A percentile compares a stretch with the other conserved stretches of the same genome.
phyloP scores from a whole-genome alignment of 2,329 filamentous ascomycete species.

The Monilinia laxa region DNA sequence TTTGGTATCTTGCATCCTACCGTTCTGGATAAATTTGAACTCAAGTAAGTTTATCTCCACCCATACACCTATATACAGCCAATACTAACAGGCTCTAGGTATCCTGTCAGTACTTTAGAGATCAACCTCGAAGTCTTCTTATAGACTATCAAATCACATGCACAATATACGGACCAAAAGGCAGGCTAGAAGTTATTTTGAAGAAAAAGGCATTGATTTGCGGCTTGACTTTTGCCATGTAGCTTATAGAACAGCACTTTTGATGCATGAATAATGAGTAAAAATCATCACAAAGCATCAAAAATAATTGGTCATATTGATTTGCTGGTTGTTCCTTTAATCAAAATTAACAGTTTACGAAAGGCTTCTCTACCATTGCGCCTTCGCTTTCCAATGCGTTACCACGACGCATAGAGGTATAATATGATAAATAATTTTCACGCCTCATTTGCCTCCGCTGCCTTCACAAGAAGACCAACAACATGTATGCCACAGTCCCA shows the following conservation, averaged over 20 bases:
- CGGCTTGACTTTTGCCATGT: slow-evolving; percentile 6
- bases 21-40: slow-evolving; percentile 89
- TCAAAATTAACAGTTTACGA: neutral
- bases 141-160: slow-evolving; percentile 45
- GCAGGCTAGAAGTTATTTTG: neutral
- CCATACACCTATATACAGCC: neutral
- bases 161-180: neutral
- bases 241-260: slow-evolving; percentile 28
- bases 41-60: slow-evolving; percentile 57
- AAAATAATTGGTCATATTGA: neutral
- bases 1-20: slow-evolving; percentile 93
- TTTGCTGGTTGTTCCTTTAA: slow-evolving; percentile 1
- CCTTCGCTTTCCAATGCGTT: slow-evolving; percentile 32
- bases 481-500: neutral
- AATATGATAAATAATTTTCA: neutral
- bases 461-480: neutral
- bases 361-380: slow-evolving; percentile 25
- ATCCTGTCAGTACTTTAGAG: slow-evolving; percentile 91
- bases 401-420: slow-evolving; percentile 13
- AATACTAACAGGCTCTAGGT: slow-evolving; percentile 49
- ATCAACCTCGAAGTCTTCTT: slow-evolving; percentile 93
- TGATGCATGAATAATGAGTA: slow-evolving; percentile 30
- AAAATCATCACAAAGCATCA: slow-evolving; percentile 13
- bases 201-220: slow-evolving; percentile 1
- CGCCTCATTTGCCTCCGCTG: neutral